Conservation (phyloP, 768 basidiomycete species). For the Piloderma croceum region DNA sequence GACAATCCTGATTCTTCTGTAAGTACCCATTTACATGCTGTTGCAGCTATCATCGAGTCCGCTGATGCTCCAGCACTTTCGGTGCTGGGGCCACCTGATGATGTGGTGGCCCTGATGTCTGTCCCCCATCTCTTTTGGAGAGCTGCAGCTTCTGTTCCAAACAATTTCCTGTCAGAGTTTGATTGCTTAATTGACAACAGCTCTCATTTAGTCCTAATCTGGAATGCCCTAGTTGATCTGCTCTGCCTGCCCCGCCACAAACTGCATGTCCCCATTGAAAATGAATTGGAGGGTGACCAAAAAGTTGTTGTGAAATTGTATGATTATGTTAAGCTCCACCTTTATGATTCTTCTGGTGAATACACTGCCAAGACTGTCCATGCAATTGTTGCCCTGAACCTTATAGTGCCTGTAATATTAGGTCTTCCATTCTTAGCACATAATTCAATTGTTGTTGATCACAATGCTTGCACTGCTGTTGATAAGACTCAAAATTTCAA, state of each 20-base stretch:
- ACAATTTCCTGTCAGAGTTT: not conserved
- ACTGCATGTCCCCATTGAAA: slow-evolving; percentile 3
- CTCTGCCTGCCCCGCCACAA: slow-evolving; percentile 4
- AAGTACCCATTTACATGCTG: no score
- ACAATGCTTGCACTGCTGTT: slow-evolving; percentile 4
- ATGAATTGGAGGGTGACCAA: slow-evolving; percentile 1
- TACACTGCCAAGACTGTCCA: no score
- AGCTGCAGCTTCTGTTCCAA: no score
- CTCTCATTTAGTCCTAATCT: slow-evolving; percentile 21
- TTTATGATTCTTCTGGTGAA: no score
- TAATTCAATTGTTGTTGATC: slow-evolving; percentile 32
- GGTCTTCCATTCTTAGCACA: slow-evolving; percentile 28
- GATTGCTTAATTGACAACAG: slow-evolving; percentile 22
- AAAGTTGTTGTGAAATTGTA: not conserved
- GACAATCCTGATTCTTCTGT: no score
- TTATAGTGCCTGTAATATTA: slow-evolving; percentile 26
- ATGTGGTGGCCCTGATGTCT: no score
- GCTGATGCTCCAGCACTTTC: no score
- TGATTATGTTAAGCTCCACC: slow-evolving; percentile 13
- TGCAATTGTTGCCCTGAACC: slow-evolving; percentile 19
- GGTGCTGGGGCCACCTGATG: no score
- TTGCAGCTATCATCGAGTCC: no score
- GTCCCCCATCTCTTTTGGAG: no score
- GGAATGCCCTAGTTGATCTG: not conserved
- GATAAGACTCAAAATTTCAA: slow-evolving; percentile 4